A percentile compares a stretch with the other conserved stretches of the same genome.
Conservation (phyloP, 148 eudicot genomes). For the Camellia japonica region DNA sequence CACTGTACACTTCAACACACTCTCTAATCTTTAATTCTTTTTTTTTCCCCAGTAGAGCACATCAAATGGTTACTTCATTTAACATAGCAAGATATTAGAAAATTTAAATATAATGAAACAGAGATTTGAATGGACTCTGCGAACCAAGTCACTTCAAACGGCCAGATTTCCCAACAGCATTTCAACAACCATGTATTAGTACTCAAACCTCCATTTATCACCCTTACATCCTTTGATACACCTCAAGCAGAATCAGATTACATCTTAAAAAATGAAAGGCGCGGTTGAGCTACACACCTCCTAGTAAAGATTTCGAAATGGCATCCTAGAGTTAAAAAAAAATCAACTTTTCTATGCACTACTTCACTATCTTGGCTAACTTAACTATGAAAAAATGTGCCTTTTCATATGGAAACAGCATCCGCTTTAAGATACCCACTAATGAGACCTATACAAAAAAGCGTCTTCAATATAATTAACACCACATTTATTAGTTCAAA, state of each 20-base stretch:
- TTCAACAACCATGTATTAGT: background rate
- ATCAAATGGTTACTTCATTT: background rate
- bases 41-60: background rate
- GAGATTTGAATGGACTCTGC: background rate
- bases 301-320: too few species aligned
- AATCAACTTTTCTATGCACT: background rate
- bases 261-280: too few species aligned
- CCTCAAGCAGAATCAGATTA: background rate
- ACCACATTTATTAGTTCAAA: background rate
- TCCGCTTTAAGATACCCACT: background rate
- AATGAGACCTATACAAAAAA: background rate
- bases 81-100: background rate
- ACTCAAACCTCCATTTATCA: background rate
- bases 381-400: background rate
- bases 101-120: too few species aligned
- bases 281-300: too few species aligned
- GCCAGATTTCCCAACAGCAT: background rate
- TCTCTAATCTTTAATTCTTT: background rate
- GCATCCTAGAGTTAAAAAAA: background rate
- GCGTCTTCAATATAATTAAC: background rate
- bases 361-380: background rate
- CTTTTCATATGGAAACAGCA: background rate
- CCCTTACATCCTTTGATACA: background rate
- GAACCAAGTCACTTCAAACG: background rate
- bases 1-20: too few species aligned